Evolutionary conservation across 495 filamentous ascomycete species (phyloP).

Genomic region (Rostrohypoxylon terebratum): DNA sequence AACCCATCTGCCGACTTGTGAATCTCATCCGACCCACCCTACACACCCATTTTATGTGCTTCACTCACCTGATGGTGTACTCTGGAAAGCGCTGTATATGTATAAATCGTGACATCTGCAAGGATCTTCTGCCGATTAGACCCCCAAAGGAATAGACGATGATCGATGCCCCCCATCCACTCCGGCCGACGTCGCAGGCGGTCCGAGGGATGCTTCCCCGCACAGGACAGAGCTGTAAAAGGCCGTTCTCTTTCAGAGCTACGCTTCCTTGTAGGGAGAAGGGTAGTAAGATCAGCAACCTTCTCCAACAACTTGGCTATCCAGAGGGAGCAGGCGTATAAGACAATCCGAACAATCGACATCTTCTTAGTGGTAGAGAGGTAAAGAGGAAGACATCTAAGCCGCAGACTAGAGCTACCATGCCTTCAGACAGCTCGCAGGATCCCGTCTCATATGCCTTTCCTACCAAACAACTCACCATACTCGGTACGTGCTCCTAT

Average conservation of each 20-base stretch:
- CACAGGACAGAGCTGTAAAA: conserved; percentile 27
- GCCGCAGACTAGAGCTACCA: conserved; percentile 10
- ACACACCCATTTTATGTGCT: not conserved
- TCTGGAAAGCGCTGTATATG: not conserved
- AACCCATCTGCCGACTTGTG: not conserved
- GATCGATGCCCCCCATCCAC: conserved; percentile 29
- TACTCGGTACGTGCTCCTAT: conserved; percentile 48
- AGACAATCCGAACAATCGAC: not conserved
- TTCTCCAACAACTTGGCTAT: conserved; percentile 36
- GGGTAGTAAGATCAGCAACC: conserved; percentile 38
- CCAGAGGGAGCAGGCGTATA: conserved; percentile 15
- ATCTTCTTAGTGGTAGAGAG: not conserved
- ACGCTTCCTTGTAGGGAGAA: conserved; percentile 16
- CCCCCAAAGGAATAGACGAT: conserved; percentile 25
- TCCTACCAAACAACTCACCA: conserved; percentile 49
- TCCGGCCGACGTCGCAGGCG: conserved; percentile 35
- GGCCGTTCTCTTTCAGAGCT: conserved; percentile 3
- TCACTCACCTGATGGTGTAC: not conserved
- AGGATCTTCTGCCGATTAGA: conserved; percentile 39
- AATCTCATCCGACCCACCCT: not conserved
- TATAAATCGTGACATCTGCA: conserved; percentile 15
- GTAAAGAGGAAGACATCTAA: not conserved
- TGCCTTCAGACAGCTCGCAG: conserved; percentile 40
- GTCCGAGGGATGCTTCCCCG: conserved; percentile 26
- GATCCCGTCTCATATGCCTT: conserved; percentile 43